Conservation (phyloP, 1,284 basidiomycete species). For the Microstroma glucosiphilum region DNA sequence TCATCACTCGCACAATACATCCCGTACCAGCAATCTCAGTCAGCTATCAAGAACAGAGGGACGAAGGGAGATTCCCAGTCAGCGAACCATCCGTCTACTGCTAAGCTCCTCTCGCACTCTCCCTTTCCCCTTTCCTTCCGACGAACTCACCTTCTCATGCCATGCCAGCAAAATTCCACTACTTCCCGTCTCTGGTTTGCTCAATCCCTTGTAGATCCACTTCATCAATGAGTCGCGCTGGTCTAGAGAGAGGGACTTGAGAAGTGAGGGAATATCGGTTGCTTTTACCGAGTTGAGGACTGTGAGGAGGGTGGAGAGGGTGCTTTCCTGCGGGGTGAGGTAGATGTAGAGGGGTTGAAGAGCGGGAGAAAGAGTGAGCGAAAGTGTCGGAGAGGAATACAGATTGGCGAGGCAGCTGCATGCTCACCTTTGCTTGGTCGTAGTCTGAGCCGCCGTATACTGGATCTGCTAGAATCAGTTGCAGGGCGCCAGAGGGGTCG, state of each 20-base stretch:
- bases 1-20: constrained; percentile 95
- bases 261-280: constrained; percentile 71
- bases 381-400: background rate
- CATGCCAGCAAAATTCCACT: constrained; percentile 80
- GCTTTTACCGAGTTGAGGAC: constrained; percentile 92
- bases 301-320: constrained; percentile 75
- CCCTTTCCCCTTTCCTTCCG: background rate
- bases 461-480: constrained; percentile 30
- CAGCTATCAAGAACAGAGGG: constrained; percentile 58
- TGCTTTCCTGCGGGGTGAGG: constrained; percentile 53
- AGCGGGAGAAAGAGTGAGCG: constrained; percentile 11
- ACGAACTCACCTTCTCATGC: constrained; percentile 78
- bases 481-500: constrained; percentile 37
- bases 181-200: constrained; percentile 61
- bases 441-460: constrained; percentile 37
- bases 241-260: constrained; percentile 69
- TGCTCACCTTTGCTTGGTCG: constrained; percentile 49
- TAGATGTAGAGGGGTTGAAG: background rate
- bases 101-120: too few species aligned
- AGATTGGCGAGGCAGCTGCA: constrained; percentile 60
- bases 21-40: constrained; percentile 92
- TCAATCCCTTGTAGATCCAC: constrained; percentile 96
- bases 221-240: constrained; percentile 94
- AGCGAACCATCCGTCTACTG: too few species aligned
- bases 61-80: background rate